These are phyloP conservation scores for Kluyveromyces sp. DNA, from an alignment of 1,139 yeast genomes.

Conservation along the genomic window DNA sequence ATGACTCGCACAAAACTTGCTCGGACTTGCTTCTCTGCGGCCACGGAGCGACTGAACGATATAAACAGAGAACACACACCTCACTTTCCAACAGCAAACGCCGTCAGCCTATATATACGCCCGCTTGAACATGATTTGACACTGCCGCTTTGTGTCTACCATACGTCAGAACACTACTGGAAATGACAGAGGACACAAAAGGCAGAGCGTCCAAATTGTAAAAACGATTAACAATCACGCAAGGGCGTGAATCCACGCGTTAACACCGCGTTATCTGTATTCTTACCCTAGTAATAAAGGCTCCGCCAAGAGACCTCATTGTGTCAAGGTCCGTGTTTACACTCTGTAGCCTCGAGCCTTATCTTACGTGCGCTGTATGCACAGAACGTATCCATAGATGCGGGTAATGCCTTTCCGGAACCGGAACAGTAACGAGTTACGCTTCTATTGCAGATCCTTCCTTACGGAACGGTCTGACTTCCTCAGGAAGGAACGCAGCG, in stretches of 20 bases:
- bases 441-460: background rate
- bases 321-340: background rate
- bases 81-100: no score
- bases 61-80: no score
- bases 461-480: background rate
- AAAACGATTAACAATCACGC: no score
- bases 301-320: no score
- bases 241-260: no score
- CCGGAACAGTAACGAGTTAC: background rate
- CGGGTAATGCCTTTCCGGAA: no score
- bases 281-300: no score
- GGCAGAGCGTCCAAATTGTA: no score
- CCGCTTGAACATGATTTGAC: background rate
- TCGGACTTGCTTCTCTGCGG: background rate
- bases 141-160: background rate
- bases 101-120: background rate
- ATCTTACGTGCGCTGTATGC: background rate
- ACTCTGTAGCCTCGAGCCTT: background rate
- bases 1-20: constrained; percentile 10
- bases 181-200: no score
- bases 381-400: background rate
- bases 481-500: background rate
- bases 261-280: no score
- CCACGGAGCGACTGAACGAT: no score
- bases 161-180: no score